These are phyloP conservation scores for Fraxinus angustifolia DNA, from an alignment of 305 asterid species.

Conservation along the genomic window DNA sequence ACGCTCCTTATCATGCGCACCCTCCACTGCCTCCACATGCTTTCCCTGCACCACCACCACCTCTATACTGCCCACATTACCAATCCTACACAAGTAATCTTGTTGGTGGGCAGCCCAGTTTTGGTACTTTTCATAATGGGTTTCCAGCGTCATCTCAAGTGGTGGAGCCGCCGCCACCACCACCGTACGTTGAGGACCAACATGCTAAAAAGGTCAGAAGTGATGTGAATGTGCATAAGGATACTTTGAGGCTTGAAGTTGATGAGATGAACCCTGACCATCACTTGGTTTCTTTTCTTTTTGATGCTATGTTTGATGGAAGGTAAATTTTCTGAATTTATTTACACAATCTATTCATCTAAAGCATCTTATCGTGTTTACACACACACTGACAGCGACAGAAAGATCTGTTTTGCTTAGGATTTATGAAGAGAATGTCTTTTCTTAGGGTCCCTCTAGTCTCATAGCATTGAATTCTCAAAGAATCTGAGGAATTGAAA, in stretches of 20 bases:
- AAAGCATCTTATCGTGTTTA: not conserved
- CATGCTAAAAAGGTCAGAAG: slow-evolving; percentile 61
- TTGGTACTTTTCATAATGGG: slow-evolving; percentile 34
- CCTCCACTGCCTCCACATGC: slow-evolving; percentile 22
- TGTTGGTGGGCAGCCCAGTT: slow-evolving; percentile 51
- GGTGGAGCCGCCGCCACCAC: slow-evolving; percentile 33
- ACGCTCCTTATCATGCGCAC: slow-evolving; percentile 33
- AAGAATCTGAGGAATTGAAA: not conserved
- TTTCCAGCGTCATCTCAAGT: slow-evolving; percentile 21
- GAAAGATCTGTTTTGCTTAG: not conserved
- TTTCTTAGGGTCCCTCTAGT: not conserved
- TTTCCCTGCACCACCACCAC: slow-evolving; percentile 29
- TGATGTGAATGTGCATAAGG: slow-evolving; percentile 71
- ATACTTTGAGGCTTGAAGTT: slow-evolving; percentile 50
- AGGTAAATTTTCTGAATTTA: slow-evolving; percentile 28
- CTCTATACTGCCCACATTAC: slow-evolving; percentile 45
- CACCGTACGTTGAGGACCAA: slow-evolving; percentile 34
- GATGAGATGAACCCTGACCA: slow-evolving; percentile 54
- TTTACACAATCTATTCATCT: not conserved
- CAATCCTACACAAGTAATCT: slow-evolving; percentile 36
- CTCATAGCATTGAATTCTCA: not conserved
- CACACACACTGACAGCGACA: not conserved
- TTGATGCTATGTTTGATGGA: slow-evolving; percentile 73
- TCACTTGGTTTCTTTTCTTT: slow-evolving; percentile 55
- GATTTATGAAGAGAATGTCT: not conserved